Percentiles rank a stretch among this genome's conserved stretches.
phyloP scores from a whole-genome alignment of 2,329 filamentous ascomycete genomes.

The Phyllosticta paracitricarpa region DNA sequence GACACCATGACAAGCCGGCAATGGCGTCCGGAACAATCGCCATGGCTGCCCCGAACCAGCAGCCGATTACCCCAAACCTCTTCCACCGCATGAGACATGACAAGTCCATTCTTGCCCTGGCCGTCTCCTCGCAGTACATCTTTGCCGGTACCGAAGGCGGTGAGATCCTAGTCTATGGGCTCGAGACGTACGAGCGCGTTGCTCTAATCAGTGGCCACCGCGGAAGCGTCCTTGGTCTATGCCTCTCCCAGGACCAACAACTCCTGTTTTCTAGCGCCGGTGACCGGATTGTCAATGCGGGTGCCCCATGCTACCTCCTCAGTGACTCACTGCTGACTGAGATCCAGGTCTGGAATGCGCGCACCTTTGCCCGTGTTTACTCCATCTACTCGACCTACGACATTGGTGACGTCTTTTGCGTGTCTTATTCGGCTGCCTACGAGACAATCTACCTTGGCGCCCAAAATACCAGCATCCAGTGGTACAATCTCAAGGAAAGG shows the following conservation, averaged over 20 bases:
- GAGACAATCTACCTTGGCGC: slow-evolving; percentile 84
- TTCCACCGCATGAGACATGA: slow-evolving; percentile 67
- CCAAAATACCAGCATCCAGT: slow-evolving; percentile 92
- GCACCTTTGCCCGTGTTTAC: slow-evolving; percentile 64
- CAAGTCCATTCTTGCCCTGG: slow-evolving; percentile 73
- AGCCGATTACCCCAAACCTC: slow-evolving; percentile 44
- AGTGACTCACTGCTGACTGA: neutral
- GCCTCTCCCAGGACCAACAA: slow-evolving; percentile 62
- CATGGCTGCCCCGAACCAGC: slow-evolving; percentile 6
- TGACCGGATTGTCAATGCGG: slow-evolving; percentile 80
- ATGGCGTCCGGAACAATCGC: slow-evolving; percentile 14
- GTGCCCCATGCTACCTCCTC: slow-evolving; percentile 3
- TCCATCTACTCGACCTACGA: slow-evolving; percentile 91
- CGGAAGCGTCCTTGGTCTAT: slow-evolving; percentile 79
- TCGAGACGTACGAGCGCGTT: slow-evolving; percentile 76
- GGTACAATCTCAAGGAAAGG: slow-evolving; percentile 66
- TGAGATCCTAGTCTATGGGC: slow-evolving; percentile 82
- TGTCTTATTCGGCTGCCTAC: slow-evolving; percentile 72
- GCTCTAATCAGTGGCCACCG: slow-evolving; percentile 78
- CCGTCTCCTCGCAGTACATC: slow-evolving; percentile 68
- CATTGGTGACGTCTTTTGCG: slow-evolving; percentile 89
- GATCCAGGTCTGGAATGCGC: slow-evolving; percentile 65
- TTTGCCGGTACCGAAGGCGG: slow-evolving; percentile 91
- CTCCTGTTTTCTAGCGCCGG: slow-evolving; percentile 87
- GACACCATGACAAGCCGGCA: slow-evolving; percentile 16